Conservation (phyloP, 305 asterid genomes). For the Fraxinus angustifolia region DNA sequence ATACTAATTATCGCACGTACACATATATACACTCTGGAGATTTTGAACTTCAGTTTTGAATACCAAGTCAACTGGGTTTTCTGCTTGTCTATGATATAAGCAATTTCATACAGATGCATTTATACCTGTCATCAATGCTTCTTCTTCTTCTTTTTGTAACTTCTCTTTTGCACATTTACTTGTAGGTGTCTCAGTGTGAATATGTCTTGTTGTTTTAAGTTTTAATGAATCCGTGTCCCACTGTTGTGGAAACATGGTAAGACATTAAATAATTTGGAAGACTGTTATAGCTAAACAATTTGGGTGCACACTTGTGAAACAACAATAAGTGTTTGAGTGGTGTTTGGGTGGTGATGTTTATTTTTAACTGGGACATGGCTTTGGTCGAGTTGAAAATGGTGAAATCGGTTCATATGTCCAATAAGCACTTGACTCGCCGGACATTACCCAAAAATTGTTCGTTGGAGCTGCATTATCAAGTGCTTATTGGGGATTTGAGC, state of each 20-base stretch:
- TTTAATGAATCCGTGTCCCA: background rate
- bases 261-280: background rate
- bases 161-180: background rate
- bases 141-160: background rate
- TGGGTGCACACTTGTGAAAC: background rate
- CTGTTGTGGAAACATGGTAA: background rate
- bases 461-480: slow-evolving; percentile 10
- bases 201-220: background rate
- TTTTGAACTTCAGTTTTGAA: background rate
- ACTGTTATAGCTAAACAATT: background rate
- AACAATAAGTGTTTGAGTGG: background rate
- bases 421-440: slow-evolving; percentile 19
- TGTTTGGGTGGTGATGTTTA: background rate
- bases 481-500: slow-evolving; percentile 33
- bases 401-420: slow-evolving; percentile 29
- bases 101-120: background rate
- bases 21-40: background rate
- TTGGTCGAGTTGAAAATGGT: slow-evolving; percentile 42
- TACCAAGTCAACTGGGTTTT: background rate
- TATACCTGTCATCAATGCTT: background rate
- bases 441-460: background rate
- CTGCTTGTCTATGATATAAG: background rate
- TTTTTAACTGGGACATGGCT: slow-evolving; percentile 24
- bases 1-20: background rate
- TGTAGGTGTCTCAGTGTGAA: background rate